These are phyloP conservation scores for Podospora pseudocomata DNA, from an alignment of 495 filamentous ascomycete species.

Conservation along the genomic window DNA sequence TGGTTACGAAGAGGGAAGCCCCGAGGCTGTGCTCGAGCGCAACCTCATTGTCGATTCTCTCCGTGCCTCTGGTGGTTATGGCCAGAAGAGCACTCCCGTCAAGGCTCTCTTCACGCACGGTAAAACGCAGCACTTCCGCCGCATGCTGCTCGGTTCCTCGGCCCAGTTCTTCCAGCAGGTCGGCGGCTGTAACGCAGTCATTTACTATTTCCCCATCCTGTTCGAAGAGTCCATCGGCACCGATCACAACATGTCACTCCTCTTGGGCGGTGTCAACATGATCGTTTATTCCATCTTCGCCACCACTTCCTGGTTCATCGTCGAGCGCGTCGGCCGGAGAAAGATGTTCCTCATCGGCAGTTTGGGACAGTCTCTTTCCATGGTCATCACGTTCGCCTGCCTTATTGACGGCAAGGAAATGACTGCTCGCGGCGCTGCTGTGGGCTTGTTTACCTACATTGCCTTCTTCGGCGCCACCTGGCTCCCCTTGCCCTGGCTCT, in stretches of 20 bases:
- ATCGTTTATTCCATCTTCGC: constrained; percentile 74
- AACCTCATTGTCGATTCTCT: constrained; percentile 64
- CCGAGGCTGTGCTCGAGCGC: constrained; percentile 54
- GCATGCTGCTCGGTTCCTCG: constrained; percentile 58
- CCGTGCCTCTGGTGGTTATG: constrained; percentile 55
- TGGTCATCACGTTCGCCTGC: constrained; percentile 73
- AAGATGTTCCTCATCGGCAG: constrained; percentile 69
- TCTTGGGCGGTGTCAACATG: constrained; percentile 78
- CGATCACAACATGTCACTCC: constrained; percentile 56
- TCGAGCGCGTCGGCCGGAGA: constrained; percentile 69
- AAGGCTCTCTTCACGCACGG: constrained; percentile 57
- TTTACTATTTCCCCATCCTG: constrained; percentile 79
- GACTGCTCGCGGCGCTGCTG: constrained; percentile 65
- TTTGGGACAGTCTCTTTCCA: constrained; percentile 63
- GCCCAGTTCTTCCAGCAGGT: constrained; percentile 78
- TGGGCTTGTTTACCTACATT: constrained; percentile 78
- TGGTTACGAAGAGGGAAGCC: constrained; percentile 56
- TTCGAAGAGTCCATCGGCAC: constrained; percentile 62
- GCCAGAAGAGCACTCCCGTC: constrained; percentile 51
- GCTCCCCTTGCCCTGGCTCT: constrained; percentile 66
- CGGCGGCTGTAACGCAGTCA: constrained; percentile 72
- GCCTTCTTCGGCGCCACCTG: constrained; percentile 72
- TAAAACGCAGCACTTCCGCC: constrained; percentile 63
- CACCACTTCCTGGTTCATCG: constrained; percentile 76
- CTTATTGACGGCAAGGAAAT: constrained; percentile 55